Conservation (phyloP, 2,329 filamentous ascomycete species). For the Cladosporium sp. region DNA sequence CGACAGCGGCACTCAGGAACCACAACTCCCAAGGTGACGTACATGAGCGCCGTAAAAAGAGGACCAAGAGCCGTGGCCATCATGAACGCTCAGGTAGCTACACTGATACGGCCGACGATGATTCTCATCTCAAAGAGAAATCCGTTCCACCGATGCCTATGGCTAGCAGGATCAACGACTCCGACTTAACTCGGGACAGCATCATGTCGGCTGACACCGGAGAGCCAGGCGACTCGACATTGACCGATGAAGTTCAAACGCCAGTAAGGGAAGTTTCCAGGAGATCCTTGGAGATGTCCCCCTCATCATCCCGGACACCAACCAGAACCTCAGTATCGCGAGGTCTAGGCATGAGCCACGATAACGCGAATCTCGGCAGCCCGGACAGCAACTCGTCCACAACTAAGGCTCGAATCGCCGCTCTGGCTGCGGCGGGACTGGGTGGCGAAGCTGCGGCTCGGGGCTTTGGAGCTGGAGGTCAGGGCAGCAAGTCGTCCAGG, state of each 20-base stretch:
- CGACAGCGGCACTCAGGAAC: conserved; percentile 58
- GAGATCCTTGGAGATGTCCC: conserved; percentile 53
- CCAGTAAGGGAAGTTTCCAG: conserved; percentile 60
- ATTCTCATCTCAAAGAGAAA: conserved; percentile 44
- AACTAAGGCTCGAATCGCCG: conserved; percentile 34
- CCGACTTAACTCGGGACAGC: conserved; percentile 82
- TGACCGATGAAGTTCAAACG: conserved; percentile 52
- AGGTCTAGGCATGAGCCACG: conserved; percentile 64
- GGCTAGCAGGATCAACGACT: conserved; percentile 78
- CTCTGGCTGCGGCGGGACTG: conserved; percentile 38
- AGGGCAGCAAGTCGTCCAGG: conserved; percentile 21
- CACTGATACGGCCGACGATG: conserved; percentile 49
- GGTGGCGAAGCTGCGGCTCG: conserved; percentile 44
- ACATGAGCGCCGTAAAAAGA: conserved; percentile 41
- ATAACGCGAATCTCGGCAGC: conserved; percentile 48
- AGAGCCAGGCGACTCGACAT: conserved; percentile 60
- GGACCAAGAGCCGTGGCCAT: conserved; percentile 46
- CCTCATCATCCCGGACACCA: conserved; percentile 55
- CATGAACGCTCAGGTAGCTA: conserved; percentile 49
- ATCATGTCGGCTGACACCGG: conserved; percentile 76
- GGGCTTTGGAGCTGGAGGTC: conserved; percentile 29
- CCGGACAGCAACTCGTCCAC: conserved; percentile 30
- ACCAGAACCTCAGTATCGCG: conserved; percentile 58
- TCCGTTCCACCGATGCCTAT: conserved; percentile 77
- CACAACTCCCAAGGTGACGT: conserved; percentile 62